A percentile compares a stretch with the other conserved stretches of the same genome.
Conservation (phyloP, 1,284 basidiomycete genomes). For the Rhodotorula sp. region DNA sequence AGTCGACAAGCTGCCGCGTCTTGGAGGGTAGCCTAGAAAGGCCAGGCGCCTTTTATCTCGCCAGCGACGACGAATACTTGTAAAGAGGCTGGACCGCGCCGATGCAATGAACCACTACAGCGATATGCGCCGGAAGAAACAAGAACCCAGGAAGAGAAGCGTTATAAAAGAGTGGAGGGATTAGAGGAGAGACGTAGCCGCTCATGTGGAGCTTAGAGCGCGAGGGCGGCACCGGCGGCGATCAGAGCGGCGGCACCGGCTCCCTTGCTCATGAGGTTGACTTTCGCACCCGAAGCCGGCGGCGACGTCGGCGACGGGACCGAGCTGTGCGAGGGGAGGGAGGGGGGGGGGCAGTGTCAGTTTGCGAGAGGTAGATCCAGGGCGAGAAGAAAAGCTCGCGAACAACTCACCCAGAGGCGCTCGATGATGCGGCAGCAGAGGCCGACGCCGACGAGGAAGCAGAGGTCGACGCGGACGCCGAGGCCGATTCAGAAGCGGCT, state of each 20-base stretch:
- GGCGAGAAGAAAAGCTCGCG: background rate
- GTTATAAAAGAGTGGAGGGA: too few species aligned
- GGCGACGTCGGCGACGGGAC: background rate
- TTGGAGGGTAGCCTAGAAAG: too few species aligned
- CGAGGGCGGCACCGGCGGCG: conserved; percentile 10
- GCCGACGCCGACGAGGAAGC: background rate
- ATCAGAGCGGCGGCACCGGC: conserved; percentile 11
- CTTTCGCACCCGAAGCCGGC: background rate
- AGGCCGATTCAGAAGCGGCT: background rate
- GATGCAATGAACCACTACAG: too few species aligned
- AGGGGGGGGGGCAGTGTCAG: too few species aligned
- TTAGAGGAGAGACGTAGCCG: too few species aligned
- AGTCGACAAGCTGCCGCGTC: too few species aligned
- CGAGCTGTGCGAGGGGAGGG: background rate
- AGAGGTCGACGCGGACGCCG: too few species aligned
- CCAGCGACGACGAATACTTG: too few species aligned
- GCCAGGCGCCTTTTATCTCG: too few species aligned
- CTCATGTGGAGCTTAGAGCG: background rate
- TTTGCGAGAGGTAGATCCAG: background rate
- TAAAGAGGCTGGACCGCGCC: too few species aligned
- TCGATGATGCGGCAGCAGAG: background rate
- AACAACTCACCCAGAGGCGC: background rate
- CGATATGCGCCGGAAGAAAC: too few species aligned
- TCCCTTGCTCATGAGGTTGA: background rate
- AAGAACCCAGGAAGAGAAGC: background rate